Base-by-base conservation (phyloP, 352 stramenopile genomes). In the Phytophthora fragariaefolia region DNA sequence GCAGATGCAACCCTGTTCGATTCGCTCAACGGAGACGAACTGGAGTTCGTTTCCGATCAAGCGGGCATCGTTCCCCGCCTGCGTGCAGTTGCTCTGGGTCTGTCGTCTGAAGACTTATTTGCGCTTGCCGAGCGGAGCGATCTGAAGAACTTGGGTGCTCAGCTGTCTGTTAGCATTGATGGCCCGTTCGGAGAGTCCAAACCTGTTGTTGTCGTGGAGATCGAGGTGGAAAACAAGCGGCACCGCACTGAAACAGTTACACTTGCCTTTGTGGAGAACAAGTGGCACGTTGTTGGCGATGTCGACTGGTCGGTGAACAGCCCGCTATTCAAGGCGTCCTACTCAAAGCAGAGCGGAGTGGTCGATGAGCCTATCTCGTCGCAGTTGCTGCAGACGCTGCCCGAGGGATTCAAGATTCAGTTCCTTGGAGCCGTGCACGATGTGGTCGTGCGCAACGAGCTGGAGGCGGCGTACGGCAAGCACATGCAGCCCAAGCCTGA, bases 401-500 rank as follows among this genome's bases (percentile, higher is more conserved):
- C 87, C 2, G 83, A 93, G 42, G 88, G 88, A n/a, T 96, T 86
- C 71, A 72, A 73, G 6, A 52, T 98, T 20, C 83, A 92, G 61
- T 92, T 92, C 59, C 85, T 92, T 62, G 97, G 97, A 36, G 85
- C 88, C 13, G 77, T 98, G 54, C 80, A 96, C 24, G 80, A 98
- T 48, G 78, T 97, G 13, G 59, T 97, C 22, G 82, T 99, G 13
- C 91, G 94, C 73, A 97, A 85, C 57, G 82, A 80, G 30, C 56
- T 85, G 12, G 95, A 98, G 76, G 91, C 97, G 55, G 68, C 91
- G 67, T 83, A 98, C 18, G 73, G 78, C 13, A 58, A 71, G 32
- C 76, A 97, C 76, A 98, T 99, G 96, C 81, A 97, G 49, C 83
- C 89, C 38, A 97, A 97, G 59, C 81, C 80, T 10, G 80, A 96